Evolutionary conservation across 2,329 filamentous ascomycete genomes (phyloP), one percentile per base, ranked within the genome.

Genomic region (Penicillium sp.): DNA sequence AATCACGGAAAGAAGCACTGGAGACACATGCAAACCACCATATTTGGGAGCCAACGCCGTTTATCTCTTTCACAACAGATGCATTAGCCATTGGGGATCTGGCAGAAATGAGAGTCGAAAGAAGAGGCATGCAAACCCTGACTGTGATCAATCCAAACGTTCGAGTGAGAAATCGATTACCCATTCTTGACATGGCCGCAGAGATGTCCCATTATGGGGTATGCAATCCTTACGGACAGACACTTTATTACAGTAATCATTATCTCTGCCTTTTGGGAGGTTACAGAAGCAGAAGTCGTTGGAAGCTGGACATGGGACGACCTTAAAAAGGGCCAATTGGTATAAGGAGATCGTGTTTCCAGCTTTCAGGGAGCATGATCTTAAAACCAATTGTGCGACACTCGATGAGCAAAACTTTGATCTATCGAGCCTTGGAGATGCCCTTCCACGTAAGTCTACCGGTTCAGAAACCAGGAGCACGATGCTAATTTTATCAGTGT

Each of bases 251-350:
- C 43, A 13, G 33, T 16, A 9, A 33, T 45, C 24, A 45, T n/a
- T 33, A 45, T 45, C 24, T 45, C 21, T 45, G 43, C 18, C 26
- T n/a, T 45, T 33, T 45, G 43, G 43, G 43, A 45, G 43, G 43
- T 45, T 8, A 33, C 43, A n/a, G 24, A 24, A 13, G 24, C 29
- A 29, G 43, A 45, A 18, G 43, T 45, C 21, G 43, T 45, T 4
- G 43, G 24, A 26, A 24, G 33, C 24, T 45, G 43, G 43, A 28
- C 29, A 24, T 45, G 43, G 43, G 24, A 45, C 6, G 43, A 31
- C 18, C 43, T 45, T 45, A 5, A 28, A 45, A 33, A 26, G 33
- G 29, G 8, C 26, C 18, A 6, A 16, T 45, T 45, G 43, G 43
- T 45, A 33, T 28, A n/a, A 9, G 9, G 18, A 45, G 13, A 28